A percentile compares a stretch with the other conserved stretches of the same genome.
Conservation (phyloP, 78 protist species). For the Tieghemostelium lacteum region DNA sequence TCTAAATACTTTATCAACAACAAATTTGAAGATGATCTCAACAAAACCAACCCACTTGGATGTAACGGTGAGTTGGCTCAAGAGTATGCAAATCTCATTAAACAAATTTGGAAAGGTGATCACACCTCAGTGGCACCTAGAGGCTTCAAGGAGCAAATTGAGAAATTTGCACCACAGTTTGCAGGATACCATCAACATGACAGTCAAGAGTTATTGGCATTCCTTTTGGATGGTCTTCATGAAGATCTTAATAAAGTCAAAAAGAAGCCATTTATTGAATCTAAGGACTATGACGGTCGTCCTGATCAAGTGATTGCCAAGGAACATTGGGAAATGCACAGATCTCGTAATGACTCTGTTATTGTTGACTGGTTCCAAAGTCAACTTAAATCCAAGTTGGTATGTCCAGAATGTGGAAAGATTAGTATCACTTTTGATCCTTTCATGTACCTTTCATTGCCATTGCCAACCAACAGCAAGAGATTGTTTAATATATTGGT, state of each 20-base stretch:
- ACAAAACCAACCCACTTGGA: constrained; percentile 88
- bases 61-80: constrained; percentile 82
- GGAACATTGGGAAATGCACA: constrained; percentile 85
- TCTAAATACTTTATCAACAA: constrained; percentile 64
- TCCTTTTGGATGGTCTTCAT: constrained; percentile 89
- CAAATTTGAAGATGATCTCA: constrained; percentile 59
- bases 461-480: constrained; percentile 75
- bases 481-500: background rate
- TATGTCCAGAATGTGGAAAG: constrained; percentile 76
- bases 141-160: constrained; percentile 74
- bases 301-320: constrained; percentile 74
- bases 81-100: constrained; percentile 69
- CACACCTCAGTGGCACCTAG: constrained; percentile 55
- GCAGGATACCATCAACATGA: constrained; percentile 92
- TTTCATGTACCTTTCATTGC: constrained; percentile 90
- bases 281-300: constrained; percentile 47
- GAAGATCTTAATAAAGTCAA: constrained; percentile 94
- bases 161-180: constrained; percentile 86
- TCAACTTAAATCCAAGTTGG: constrained; percentile 66
- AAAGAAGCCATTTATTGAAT: constrained; percentile 81
- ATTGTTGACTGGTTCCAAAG: constrained; percentile 88
- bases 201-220: constrained; percentile 85
- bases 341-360: constrained; percentile 79
- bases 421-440: constrained; percentile 91
- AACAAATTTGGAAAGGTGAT: constrained; percentile 67